Conservation (phyloP, 2,329 filamentous ascomycete genomes). For the Aspergillus sp. region DNA sequence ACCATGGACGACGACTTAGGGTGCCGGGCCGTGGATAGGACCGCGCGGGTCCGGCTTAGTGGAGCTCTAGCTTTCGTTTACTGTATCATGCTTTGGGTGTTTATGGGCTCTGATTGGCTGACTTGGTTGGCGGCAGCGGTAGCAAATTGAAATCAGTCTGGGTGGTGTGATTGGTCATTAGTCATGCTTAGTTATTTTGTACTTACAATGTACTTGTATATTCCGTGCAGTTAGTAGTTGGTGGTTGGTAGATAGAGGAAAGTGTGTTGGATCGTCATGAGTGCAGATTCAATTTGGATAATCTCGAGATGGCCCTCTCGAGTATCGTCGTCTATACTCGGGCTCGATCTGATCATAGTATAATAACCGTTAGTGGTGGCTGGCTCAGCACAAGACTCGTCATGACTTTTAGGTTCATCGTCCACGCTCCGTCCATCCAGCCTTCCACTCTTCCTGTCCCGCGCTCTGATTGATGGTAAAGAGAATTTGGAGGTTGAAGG, state of each 20-base stretch:
- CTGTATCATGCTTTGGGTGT: neutral
- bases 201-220: constrained; percentile 1
- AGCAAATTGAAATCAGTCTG: neutral
- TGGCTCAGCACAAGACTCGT: too few species aligned
- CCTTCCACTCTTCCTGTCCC: neutral
- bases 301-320: too few species aligned
- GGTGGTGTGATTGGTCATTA: neutral
- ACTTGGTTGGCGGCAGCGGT: neutral
- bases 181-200: neutral
- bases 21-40: neutral
- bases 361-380: too few species aligned
- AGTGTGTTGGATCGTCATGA: too few species aligned
- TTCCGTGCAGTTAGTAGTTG: neutral
- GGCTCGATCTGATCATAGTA: too few species aligned
- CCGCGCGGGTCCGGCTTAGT: neutral
- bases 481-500: neutral
- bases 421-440: neutral
- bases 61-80: neutral
- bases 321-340: too few species aligned
- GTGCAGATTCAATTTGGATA: too few species aligned
- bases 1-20: neutral
- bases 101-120: neutral
- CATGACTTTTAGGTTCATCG: neutral
- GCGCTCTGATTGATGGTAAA: too few species aligned
- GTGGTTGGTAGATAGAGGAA: too few species aligned